Percentiles rank a stretch among this genome's conserved stretches.
Conservation (phyloP, 805 yeast species). For the Millerozyma acaciae region DNA sequence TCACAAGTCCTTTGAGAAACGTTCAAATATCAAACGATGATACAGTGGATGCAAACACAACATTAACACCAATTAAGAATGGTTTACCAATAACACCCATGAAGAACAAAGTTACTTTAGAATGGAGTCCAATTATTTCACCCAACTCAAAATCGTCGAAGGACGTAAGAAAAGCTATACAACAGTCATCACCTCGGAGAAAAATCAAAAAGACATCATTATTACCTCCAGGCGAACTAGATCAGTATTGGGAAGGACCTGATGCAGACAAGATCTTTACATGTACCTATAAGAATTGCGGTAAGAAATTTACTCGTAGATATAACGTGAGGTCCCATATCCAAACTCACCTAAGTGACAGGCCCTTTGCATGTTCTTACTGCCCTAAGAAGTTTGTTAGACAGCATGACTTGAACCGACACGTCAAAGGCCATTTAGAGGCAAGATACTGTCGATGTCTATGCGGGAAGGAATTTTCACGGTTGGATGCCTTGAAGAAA, state of each 20-base stretch:
- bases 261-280: conserved; percentile 64
- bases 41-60: conserved; percentile 37
- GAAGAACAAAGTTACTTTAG: conserved; percentile 29
- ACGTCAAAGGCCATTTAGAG: conserved; percentile 78
- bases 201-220: conserved; percentile 58
- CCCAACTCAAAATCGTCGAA: conserved; percentile 26
- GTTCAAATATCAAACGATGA: conserved; percentile 20
- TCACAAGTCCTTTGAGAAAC: conserved; percentile 17
- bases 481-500: conserved; percentile 83
- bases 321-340: conserved; percentile 94
- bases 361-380: conserved; percentile 78
- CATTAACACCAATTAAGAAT: conserved; percentile 37
- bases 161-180: conserved; percentile 28
- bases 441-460: conserved; percentile 67
- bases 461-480: conserved; percentile 90
- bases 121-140: conserved; percentile 44
- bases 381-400: conserved; percentile 89
- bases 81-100: conserved; percentile 32
- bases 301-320: conserved; percentile 78
- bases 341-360: conserved; percentile 91
- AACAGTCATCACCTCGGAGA: conserved; percentile 44
- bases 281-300: conserved; percentile 76
- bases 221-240: conserved; percentile 86
- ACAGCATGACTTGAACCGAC: conserved; percentile 91
- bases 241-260: conserved; percentile 78